Conservation (phyloP, 768 basidiomycete genomes). For the Lactifluus subvellereus region DNA sequence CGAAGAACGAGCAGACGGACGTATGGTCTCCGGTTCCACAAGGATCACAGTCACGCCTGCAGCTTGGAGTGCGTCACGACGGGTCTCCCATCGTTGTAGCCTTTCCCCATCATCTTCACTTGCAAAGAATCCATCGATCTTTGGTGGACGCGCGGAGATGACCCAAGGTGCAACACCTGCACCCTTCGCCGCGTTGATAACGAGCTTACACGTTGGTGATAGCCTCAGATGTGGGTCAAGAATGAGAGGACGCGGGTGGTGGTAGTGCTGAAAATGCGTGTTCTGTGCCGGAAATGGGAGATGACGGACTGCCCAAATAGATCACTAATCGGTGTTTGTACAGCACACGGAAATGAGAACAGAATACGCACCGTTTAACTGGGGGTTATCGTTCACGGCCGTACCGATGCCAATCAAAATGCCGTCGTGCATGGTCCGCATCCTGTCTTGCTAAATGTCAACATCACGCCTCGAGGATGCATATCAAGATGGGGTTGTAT, state of each 20-base stretch:
- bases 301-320: conserved; percentile 42
- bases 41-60: conserved; percentile 66
- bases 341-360: not conserved
- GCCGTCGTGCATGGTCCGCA: conserved; percentile 88
- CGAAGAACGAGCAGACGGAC: conserved; percentile 33
- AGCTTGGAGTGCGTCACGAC: conserved; percentile 42
- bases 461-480: not conserved
- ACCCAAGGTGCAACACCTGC: conserved; percentile 70
- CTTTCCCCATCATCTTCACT: conserved; percentile 19
- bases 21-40: conserved; percentile 33
- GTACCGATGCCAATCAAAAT: conserved; percentile 91
- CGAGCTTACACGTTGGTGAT: conserved; percentile 57
- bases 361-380: conserved; percentile 70
- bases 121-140: conserved; percentile 26
- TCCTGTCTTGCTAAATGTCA: conserved; percentile 42
- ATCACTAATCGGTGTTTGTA: conserved; percentile 2
- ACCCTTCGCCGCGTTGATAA: conserved; percentile 55
- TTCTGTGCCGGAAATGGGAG: conserved; percentile 36
- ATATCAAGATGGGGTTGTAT: not conserved
- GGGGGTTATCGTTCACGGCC: conserved; percentile 85
- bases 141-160: conserved; percentile 40
- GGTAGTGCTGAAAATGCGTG: conserved; percentile 31
- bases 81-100: conserved; percentile 31
- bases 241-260: conserved; percentile 76
- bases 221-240: conserved; percentile 74